These are phyloP conservation scores for Lagerstroemia speciosa DNA, from an alignment of 345 rosid species.

Conservation along the genomic window DNA sequence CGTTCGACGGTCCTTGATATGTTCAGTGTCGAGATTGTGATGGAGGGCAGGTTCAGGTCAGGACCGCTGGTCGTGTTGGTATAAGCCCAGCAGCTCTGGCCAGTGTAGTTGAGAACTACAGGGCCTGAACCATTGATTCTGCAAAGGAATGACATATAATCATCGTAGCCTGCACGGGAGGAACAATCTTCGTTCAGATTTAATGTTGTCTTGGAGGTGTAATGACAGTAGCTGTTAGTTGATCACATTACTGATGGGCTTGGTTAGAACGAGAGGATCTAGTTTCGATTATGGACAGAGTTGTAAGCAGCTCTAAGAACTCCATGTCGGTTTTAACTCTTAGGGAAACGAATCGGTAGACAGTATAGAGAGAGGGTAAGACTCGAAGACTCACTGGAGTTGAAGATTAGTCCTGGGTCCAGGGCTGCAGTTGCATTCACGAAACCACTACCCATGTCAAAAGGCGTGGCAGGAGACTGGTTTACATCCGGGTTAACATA, in stretches of 20 bases:
- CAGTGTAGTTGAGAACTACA: slow-evolving; percentile 68
- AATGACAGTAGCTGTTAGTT: no score
- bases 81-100: slow-evolving; percentile 45
- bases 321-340: no score
- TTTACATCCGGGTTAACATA: slow-evolving; percentile 68
- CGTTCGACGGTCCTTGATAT: slow-evolving; percentile 43
- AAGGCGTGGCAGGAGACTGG: slow-evolving; percentile 85
- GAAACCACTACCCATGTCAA: slow-evolving; percentile 94
- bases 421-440: slow-evolving; percentile 85
- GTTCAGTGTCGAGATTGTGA: slow-evolving; percentile 57
- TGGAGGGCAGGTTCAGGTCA: slow-evolving; percentile 84
- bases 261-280: no score
- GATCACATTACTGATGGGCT: no score
- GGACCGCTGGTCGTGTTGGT: slow-evolving; percentile 33
- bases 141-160: slow-evolving; percentile 81
- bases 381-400: slow-evolving; percentile 50
- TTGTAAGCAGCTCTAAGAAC: no score
- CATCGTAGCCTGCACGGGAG: slow-evolving; percentile 49
- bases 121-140: slow-evolving; percentile 72
- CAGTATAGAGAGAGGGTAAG: no score
- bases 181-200: background rate
- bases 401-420: slow-evolving; percentile 77
- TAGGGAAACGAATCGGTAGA: no score
- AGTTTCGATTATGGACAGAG: no score
- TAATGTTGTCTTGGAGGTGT: background rate